These are phyloP conservation scores for Talaromyces funiculosus DNA, from an alignment of 2,329 filamentous ascomycete species.

Conservation along the genomic window DNA sequence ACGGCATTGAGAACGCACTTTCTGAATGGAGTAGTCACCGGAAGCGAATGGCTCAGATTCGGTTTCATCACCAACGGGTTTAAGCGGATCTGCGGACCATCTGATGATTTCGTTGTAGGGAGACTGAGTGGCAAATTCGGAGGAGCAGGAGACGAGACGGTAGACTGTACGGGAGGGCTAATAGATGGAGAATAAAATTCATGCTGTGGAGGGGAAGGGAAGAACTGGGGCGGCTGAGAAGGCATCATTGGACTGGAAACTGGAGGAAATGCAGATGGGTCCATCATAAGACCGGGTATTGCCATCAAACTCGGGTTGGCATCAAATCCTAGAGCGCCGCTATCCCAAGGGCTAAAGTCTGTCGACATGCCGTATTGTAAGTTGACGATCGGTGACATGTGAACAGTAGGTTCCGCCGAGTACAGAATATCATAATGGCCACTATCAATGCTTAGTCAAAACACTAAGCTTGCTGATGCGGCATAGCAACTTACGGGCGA, in stretches of 20 bases:
- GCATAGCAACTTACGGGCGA: slow-evolving; percentile 50
- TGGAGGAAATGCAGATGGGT: slow-evolving; percentile 26
- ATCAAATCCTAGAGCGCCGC: slow-evolving; percentile 34
- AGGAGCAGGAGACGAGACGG: slow-evolving; percentile 25
- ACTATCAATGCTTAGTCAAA: slow-evolving; percentile 30
- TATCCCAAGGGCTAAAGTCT: slow-evolving; percentile 34
- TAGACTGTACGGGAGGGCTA: slow-evolving; percentile 16
- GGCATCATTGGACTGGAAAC: slow-evolving; percentile 27
- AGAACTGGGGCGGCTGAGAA: slow-evolving; percentile 23
- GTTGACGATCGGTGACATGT: slow-evolving; percentile 37
- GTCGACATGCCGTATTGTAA: slow-evolving; percentile 38
- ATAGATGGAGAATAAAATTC: slow-evolving; percentile 26
- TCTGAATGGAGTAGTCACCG: slow-evolving; percentile 37
- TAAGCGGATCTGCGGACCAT: slow-evolving; percentile 37
- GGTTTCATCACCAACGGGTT: slow-evolving; percentile 39
- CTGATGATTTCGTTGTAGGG: slow-evolving; percentile 29
- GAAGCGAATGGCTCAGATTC: slow-evolving; percentile 35
- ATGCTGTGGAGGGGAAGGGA: slow-evolving; percentile 26
- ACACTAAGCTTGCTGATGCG: neutral
- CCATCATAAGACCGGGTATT: slow-evolving; percentile 36
- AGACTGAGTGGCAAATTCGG: slow-evolving; percentile 27
- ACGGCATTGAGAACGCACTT: slow-evolving; percentile 27
- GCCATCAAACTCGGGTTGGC: slow-evolving; percentile 37
- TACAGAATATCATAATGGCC: slow-evolving; percentile 96
- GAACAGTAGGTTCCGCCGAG: slow-evolving; percentile 47